phyloP scores from a whole-genome alignment of 768 basidiomycete species.

The Phlebiopsis flavidoalba region DNA sequence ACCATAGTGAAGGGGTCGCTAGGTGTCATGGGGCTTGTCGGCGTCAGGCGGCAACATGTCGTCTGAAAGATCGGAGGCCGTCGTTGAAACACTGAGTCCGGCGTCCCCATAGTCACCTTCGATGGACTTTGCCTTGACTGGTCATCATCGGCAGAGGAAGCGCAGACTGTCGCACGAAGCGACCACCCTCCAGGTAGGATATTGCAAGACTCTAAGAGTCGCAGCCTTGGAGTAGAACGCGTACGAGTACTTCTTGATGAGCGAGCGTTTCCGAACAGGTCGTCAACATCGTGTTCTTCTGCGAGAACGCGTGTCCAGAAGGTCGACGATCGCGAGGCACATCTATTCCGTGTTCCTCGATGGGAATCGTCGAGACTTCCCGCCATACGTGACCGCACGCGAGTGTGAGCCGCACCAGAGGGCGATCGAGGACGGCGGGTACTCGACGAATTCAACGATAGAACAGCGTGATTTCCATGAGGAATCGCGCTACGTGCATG shows the following conservation, averaged over 20 bases:
- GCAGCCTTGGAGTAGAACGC: slow-evolving; percentile 96
- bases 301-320: slow-evolving; percentile 83
- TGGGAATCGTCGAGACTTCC: slow-evolving; percentile 68
- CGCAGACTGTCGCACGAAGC: slow-evolving; percentile 48
- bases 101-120: slow-evolving; percentile 60
- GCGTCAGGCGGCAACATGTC: slow-evolving; percentile 84
- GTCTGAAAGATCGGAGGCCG: slow-evolving; percentile 70
- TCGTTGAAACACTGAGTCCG: slow-evolving; percentile 70
- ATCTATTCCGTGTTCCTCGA: slow-evolving; percentile 84
- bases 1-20: slow-evolving; percentile 50
- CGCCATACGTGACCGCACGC: slow-evolving; percentile 87
- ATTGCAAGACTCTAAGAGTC: slow-evolving; percentile 84
- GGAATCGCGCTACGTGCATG: slow-evolving; percentile 94
- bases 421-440: slow-evolving; percentile 82
- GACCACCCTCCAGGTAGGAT: slow-evolving; percentile 87
- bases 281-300: slow-evolving; percentile 84
- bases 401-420: slow-evolving; percentile 82
- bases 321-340: slow-evolving; percentile 77
- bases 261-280: slow-evolving; percentile 90
- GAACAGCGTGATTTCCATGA: slow-evolving; percentile 99
- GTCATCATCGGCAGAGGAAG: slow-evolving; percentile 63
- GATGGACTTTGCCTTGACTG: slow-evolving; percentile 44
- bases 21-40: slow-evolving; percentile 62
- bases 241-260: slow-evolving; percentile 97
- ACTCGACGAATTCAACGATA: slow-evolving; percentile 92